Base-by-base conservation (phyloP, 2,329 filamentous ascomycete genomes). In the Beauveria sp. region DNA sequence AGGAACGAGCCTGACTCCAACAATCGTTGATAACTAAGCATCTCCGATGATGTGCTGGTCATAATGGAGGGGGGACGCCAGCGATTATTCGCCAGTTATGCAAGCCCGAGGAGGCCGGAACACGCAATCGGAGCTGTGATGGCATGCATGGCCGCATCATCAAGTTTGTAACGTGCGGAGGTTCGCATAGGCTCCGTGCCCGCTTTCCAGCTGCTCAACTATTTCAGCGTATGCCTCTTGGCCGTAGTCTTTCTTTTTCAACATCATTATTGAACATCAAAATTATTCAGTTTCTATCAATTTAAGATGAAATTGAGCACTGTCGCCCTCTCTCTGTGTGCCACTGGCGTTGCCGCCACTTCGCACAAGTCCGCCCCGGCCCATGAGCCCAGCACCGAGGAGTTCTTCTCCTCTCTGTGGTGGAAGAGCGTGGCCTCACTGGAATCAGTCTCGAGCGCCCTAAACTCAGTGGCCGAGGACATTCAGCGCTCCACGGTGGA, bases 91-190 rank as follows among this genome's bases (percentile, higher is more conserved):
- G 57, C 12, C 57, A 53, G 38, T 52, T 52, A 3, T 45, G 26
- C 26, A 24, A 16, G 9, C 24, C 57, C 57, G 57, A 60, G 40
- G 26, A 9, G 48, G 16, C 48, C 49, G 49, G 20, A 20, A 43
- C 34, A 53, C 57, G 49, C 58, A 53, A 53, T 60, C 49, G n/a
- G 5, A 38, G 26, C 58, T 46, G 26, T 48, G 40, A 60, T 60
- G 58, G 31, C 31, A 34, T 34, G 49, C 58, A 60, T 60, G 42
- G 58, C 49, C 28, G 58, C 58, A 60, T 60, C 42, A 60, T 60
- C 49, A 52, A 48, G 20, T 52, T 53, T 46, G 52, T 14, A 52
- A 52, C 18, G 38, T 22, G 56, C 56, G 34, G 46, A 50, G 46
- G 31, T 43, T 48, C 26, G 24, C 18, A 7, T 43, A 7, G 2